phyloP scores from a whole-genome alignment of 2,329 filamentous ascomycete genomes.

The Phyllosticta capitalensis region DNA sequence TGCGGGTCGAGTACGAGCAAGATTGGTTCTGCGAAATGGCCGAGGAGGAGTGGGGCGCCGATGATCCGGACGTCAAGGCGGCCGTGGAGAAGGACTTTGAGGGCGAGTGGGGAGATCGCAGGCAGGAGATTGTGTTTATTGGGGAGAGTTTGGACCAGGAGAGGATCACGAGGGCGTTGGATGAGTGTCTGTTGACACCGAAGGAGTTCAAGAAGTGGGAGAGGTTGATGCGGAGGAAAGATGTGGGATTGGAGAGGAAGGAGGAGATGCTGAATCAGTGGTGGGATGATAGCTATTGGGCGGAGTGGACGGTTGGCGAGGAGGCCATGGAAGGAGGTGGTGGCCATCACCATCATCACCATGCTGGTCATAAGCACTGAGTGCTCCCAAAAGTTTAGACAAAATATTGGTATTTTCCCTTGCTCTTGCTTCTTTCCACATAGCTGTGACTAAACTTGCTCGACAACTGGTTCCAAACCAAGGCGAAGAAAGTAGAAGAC shows the following conservation, averaged over 20 bases:
- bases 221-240: slow-evolving; percentile 25
- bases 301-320: slow-evolving; percentile 5
- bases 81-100: slow-evolving; percentile 43
- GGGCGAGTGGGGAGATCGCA: slow-evolving; percentile 54
- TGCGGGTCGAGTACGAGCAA: slow-evolving; percentile 51
- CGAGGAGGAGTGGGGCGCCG: slow-evolving; percentile 40
- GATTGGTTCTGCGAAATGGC: slow-evolving; percentile 50
- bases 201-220: slow-evolving; percentile 41
- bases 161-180: slow-evolving; percentile 44
- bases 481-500: too few species aligned
- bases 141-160: slow-evolving; percentile 52
- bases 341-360: neutral
- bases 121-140: slow-evolving; percentile 67
- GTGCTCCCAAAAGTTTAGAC: too few species aligned
- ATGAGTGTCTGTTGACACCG: slow-evolving; percentile 54
- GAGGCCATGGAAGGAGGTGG: neutral
- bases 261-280: slow-evolving; percentile 38
- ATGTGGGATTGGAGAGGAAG: slow-evolving; percentile 27
- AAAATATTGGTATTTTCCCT: neutral
- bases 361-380: slow-evolving; percentile 3
- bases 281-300: slow-evolving; percentile 45
- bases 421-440: too few species aligned
- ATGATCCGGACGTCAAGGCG: slow-evolving; percentile 37
- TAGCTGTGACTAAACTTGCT: too few species aligned
- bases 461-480: too few species aligned